phyloP scores from a whole-genome alignment of 2,329 filamentous ascomycete genomes.

The Fusarium sp. region DNA sequence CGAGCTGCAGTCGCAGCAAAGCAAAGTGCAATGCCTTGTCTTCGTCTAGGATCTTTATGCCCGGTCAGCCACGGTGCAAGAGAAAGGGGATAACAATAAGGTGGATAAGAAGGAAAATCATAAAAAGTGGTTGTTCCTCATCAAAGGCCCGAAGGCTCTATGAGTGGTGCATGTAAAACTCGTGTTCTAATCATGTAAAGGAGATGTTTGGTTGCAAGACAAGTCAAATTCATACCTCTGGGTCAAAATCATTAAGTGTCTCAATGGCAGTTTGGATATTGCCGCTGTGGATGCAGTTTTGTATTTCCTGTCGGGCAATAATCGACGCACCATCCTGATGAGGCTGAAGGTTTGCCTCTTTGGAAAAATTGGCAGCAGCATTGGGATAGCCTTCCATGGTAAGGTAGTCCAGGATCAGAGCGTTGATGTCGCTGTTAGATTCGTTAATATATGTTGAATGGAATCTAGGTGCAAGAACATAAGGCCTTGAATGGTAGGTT shows the following conservation, averaged over 20 bases:
- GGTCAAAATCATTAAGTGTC: constrained; percentile 86
- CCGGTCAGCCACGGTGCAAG: constrained; percentile 18
- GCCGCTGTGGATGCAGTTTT: constrained; percentile 84
- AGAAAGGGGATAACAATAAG: neutral
- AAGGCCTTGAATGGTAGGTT: constrained; percentile 23
- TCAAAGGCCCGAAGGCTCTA: constrained; percentile 87
- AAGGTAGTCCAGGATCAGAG: constrained; percentile 94
- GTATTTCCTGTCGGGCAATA: constrained; percentile 80
- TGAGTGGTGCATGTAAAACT: constrained; percentile 99
- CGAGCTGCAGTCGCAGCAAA: constrained; percentile 86
- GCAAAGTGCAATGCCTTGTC: constrained; percentile 88
- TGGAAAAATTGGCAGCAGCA: constrained; percentile 91
- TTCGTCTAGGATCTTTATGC: constrained; percentile 81
- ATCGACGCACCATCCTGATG: constrained; percentile 78
- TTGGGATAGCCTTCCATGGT: constrained; percentile 94
- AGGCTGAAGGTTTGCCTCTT: constrained; percentile 86
- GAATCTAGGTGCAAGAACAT: constrained; percentile 9
- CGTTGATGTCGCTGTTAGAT: constrained; percentile 84
- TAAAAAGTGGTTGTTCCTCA: constrained; percentile 79
- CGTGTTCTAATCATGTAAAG: constrained; percentile 83
- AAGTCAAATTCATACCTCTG: constrained; percentile 73
- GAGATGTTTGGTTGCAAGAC: constrained; percentile 44
- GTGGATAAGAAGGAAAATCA: constrained; percentile 42
- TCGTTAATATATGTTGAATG: constrained; percentile 42
- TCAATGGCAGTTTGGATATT: constrained; percentile 87